Evolutionary conservation across 2,329 filamentous ascomycete genomes (phyloP).

Genomic region (Paraphoma chrysanthemicola): DNA sequence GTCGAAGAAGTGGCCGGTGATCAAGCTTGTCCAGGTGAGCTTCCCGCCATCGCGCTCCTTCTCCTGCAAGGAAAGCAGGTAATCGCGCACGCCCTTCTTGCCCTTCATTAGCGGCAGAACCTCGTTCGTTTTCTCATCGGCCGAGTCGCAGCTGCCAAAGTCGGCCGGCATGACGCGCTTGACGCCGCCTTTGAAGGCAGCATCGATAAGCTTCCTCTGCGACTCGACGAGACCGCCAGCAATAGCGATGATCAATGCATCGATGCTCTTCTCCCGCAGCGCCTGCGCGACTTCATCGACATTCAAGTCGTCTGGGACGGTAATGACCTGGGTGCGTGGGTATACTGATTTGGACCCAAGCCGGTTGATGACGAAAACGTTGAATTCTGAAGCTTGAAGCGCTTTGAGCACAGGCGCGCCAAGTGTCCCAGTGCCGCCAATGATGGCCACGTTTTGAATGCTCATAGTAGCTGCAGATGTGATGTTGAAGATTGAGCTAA

Average conservation of each 20-base stretch:
- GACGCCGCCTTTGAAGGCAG: constrained; percentile 64
- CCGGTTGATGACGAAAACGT: constrained; percentile 43
- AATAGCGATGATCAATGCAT: constrained; percentile 59
- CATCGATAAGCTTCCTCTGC: constrained; percentile 63
- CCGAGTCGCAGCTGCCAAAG: constrained; percentile 57
- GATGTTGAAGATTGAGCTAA: too few relatives aligned
- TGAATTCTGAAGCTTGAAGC: constrained; percentile 40
- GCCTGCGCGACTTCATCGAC: constrained; percentile 43
- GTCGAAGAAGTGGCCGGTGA: constrained; percentile 69
- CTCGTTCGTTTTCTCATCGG: constrained; percentile 47
- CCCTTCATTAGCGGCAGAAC: constrained; percentile 60
- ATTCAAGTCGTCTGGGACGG: constrained; percentile 46
- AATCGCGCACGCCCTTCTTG: constrained; percentile 54
- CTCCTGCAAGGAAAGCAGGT: constrained; percentile 58
- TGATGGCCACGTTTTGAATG: constrained; percentile 49
- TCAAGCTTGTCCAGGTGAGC: constrained; percentile 68
- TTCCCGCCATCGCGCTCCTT: constrained; percentile 45
- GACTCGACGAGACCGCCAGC: constrained; percentile 54
- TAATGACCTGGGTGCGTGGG: constrained; percentile 53
- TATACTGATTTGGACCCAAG: constrained; percentile 44
- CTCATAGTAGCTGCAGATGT: constrained; percentile 12
- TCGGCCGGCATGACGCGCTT: constrained; percentile 69
- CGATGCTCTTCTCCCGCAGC: constrained; percentile 53
- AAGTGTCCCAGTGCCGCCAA: constrained; percentile 49
- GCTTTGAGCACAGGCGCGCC: constrained; percentile 43